These are phyloP conservation scores for Triticum timopheevii DNA, from an alignment of 176 grass and related monocot species.

Conservation along the genomic window DNA sequence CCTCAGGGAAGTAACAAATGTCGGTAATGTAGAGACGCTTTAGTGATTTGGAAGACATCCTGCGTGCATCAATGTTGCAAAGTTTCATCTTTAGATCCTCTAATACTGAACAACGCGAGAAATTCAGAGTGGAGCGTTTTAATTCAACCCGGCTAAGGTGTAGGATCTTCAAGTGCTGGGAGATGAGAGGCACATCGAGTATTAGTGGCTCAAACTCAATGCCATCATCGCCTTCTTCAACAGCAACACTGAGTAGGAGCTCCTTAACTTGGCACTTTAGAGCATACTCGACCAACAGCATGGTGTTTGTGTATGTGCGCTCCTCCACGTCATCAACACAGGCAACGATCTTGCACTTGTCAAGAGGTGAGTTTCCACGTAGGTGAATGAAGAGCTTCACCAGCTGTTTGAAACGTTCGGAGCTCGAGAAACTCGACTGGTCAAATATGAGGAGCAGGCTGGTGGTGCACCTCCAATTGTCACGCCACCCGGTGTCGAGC, in stretches of 20 bases:
- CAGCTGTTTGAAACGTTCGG: too few relatives aligned
- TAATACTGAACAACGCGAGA: not conserved
- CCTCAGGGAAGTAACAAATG: not conserved
- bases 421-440: not conserved
- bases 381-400: not conserved
- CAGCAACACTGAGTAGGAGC: not conserved
- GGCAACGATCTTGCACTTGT: not conserved
- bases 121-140: not conserved
- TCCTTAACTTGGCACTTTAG: not conserved
- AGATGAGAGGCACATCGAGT: not conserved
- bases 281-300: not conserved
- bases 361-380: not conserved
- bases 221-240: too few relatives aligned
- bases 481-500: not conserved
- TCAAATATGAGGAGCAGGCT: not conserved
- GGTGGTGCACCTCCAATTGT: not conserved
- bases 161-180: not conserved
- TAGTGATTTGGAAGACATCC: not conserved
- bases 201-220: not conserved
- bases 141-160: not conserved
- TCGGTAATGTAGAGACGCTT: not conserved
- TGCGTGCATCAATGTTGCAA: not conserved
- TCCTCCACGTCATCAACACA: not conserved
- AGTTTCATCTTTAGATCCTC: not conserved
- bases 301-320: too few relatives aligned